These are phyloP conservation scores for Populus euphratica DNA, from an alignment of 345 rosid genomes.

Conservation along the genomic window DNA sequence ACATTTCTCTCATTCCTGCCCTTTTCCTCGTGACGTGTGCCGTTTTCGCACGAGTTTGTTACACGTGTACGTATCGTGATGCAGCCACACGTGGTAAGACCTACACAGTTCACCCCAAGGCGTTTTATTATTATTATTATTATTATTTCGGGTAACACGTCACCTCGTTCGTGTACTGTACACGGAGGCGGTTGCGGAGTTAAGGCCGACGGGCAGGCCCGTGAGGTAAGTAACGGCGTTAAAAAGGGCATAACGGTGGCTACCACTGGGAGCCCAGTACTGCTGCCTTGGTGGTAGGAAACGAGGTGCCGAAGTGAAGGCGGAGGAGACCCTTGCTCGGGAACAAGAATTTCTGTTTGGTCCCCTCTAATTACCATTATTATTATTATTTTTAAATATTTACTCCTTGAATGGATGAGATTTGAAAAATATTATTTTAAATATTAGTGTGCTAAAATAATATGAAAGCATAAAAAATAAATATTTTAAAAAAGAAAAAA, in stretches of 20 bases:
- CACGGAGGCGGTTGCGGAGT: not conserved
- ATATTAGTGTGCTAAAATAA: no score
- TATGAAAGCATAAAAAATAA: no score
- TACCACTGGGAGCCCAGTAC: not conserved
- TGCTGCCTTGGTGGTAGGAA: conserved; percentile 5
- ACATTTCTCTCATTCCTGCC: conserved; percentile 4
- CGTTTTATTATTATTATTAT: not conserved
- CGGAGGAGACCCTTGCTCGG: not conserved
- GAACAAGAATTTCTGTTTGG: conserved; percentile 7
- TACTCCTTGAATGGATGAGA: not conserved
- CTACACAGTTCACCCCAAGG: not conserved
- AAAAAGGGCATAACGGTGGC: not conserved
- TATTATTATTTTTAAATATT: not conserved
- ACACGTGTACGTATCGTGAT: conserved; percentile 26
- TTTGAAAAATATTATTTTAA: no score
- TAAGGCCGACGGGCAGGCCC: not conserved
- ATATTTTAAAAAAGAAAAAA: no score
- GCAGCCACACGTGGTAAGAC: conserved; percentile 15
- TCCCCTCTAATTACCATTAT: not conserved
- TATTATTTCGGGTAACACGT: not conserved
- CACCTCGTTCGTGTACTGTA: not conserved
- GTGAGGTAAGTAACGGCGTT: conserved; percentile 4
- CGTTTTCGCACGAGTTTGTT: not conserved
- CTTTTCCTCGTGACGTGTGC: conserved; percentile 3
- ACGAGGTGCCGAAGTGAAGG: not conserved